These are phyloP conservation scores for Entophlyctis helioformis DNA, from an alignment of 192 early-diverging fungal genomes.

Conservation along the genomic window DNA sequence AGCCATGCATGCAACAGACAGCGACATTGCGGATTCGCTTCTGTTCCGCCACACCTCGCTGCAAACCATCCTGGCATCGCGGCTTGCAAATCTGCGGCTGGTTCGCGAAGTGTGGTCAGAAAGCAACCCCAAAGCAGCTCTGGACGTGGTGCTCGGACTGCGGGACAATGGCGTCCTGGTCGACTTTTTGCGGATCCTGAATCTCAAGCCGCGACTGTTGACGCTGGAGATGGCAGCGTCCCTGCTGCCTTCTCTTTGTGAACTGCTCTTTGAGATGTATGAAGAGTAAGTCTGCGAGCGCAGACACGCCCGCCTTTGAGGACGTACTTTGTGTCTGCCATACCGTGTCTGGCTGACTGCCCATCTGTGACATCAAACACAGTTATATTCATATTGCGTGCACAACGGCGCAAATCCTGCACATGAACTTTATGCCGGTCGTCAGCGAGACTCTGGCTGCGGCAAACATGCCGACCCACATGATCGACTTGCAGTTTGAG, in stretches of 20 bases:
- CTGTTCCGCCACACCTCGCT: conserved; percentile 31
- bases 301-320: too few species aligned
- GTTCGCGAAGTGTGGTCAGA: conserved; percentile 33
- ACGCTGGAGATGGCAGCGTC: conserved; percentile 26
- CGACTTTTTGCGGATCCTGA: conserved; percentile 30
- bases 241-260: conserved; percentile 28
- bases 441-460: too few species aligned
- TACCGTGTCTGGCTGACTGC: too few species aligned
- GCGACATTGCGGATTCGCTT: conserved; percentile 23
- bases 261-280: conserved; percentile 38
- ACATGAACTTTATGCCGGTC: too few species aligned
- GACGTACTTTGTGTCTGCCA: too few species aligned
- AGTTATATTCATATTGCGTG: too few species aligned
- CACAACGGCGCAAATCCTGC: too few species aligned
- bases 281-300: conserved; percentile 47
- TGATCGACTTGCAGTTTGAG: too few species aligned
- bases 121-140: conserved; percentile 18
- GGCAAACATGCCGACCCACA: too few species aligned
- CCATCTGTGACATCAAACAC: too few species aligned
- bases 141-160: conserved; percentile 14
- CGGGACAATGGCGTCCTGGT: conserved; percentile 23
- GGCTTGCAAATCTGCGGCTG: conserved; percentile 17
- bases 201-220: conserved; percentile 29
- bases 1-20: conserved; percentile 12
- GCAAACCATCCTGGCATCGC: conserved; percentile 17